Evolutionary conservation across 1,284 basidiomycete genomes (phyloP).

Genomic region (Limonomyces culmigenus): DNA sequence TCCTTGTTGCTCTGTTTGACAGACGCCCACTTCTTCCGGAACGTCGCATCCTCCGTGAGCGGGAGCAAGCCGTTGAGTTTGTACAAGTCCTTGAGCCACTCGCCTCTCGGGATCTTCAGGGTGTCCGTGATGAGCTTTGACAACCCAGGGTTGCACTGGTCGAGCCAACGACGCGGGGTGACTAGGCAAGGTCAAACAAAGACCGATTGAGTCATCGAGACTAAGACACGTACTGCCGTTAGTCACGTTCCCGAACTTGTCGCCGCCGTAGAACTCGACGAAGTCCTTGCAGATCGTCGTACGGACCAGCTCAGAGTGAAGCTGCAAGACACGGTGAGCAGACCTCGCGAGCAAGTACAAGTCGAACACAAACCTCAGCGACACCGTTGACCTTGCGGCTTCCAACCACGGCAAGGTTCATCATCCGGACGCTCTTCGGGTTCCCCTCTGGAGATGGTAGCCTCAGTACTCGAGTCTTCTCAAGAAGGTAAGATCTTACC

Average conservation of each 20-base stretch:
- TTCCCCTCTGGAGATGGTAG: conserved; percentile 43
- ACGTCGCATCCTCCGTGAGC: conserved; percentile 51
- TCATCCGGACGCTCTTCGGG: conserved; percentile 81
- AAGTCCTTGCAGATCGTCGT: conserved; percentile 85
- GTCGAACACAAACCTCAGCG: conserved; percentile 57
- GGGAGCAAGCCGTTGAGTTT: conserved; percentile 54
- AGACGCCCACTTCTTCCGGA: conserved; percentile 65
- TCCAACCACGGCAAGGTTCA: conserved; percentile 64
- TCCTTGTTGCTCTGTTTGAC: conserved; percentile 83
- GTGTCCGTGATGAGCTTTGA: conserved; percentile 71
- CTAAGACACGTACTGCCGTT: conserved; percentile 55
- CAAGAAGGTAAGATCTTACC: conserved; percentile 20
- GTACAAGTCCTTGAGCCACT: conserved; percentile 69
- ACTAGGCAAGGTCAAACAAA: conserved; percentile 21
- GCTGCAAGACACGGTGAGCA: conserved; percentile 15
- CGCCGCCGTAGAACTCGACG: conserved; percentile 66
- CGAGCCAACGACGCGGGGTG: conserved; percentile 78
- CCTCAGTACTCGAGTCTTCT: background rate
- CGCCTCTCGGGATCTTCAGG: conserved; percentile 52
- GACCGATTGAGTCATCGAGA: conserved; percentile 7
- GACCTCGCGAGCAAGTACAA: conserved; percentile 1
- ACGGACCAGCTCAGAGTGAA: conserved; percentile 58
- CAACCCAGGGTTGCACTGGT: conserved; percentile 81
- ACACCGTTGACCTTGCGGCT: conserved; percentile 87
- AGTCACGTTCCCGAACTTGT: conserved; percentile 75